Base-by-base conservation (phyloP, 495 filamentous ascomycete genomes). In the Lindgomyces ingoldianus region DNA sequence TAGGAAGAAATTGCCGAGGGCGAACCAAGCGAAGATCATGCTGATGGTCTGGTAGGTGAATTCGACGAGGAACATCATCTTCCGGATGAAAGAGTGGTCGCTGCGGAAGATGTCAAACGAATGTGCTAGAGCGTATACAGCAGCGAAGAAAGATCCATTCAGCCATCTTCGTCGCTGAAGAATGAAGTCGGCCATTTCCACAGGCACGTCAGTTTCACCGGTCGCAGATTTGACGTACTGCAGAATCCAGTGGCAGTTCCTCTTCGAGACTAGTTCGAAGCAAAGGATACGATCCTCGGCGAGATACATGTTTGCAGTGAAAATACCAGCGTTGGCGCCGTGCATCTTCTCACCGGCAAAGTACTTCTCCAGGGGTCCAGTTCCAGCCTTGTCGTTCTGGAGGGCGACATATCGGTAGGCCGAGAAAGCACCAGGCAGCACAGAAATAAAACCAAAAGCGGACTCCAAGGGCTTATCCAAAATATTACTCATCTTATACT, bases 401-500 rank as follows among this genome's bases (percentile, higher is more conserved):
- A 99, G 77, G 22, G 95, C 95, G 2, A 96, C 79, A 71, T 87
- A 99, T 33, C 95, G 88, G 75, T 99, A 99, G 4, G 95, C 95
- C 9, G 94, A 98, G 78, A 99, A 98, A 52, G 95, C 95, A 77
- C 95, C 95, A 14, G 95, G 95, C 54, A 99, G 82, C 62, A 99
- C 95, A 26, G 90, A 88, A 74, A 99, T 98, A 76, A 98, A 99
- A 14, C 95, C 95, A 70, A 99, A 99, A 0, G 94, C 90, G 30
- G 93, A 97, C 74, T 99, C 95, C 24, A 99, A 79, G 1, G 95
- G 95, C 74, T 99, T 99, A 74, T 99, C 95, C 21, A 99, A 84
- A 72, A 99, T 99, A 74, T 99, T 99, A 76, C 91, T 96, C 84
- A 99, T 95, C 81, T 99, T 99, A 80, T 99, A 99, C 80, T 99